Percentiles rank a stretch among this genome's conserved stretches.
phyloP scores from a whole-genome alignment of 2,329 filamentous ascomycete species.

The Stagonosporopsis chrysanthemi region DNA sequence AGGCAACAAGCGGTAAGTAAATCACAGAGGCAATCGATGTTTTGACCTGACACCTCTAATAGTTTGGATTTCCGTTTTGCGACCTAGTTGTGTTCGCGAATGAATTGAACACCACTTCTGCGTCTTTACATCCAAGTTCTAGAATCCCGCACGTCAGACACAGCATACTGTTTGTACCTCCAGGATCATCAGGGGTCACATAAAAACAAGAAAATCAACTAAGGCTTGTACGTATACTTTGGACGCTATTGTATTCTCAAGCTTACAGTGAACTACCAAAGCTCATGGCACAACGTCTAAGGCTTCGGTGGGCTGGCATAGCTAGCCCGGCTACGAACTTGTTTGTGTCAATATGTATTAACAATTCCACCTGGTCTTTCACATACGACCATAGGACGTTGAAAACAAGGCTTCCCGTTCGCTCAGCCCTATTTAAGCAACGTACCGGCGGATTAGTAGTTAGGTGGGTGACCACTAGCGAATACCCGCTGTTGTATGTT shows the following conservation, averaged over 20 bases:
- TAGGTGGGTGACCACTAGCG: no score
- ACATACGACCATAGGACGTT: no score
- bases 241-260: background rate
- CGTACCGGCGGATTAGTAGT: no score
- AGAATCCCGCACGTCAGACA: no score
- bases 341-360: no score
- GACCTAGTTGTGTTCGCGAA: background rate
- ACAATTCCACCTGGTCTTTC: no score
- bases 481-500: no score
- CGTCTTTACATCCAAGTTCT: background rate
- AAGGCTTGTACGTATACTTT: background rate
- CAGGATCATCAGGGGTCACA: background rate
- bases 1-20: slow-evolving; percentile 41
- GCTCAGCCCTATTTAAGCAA: no score
- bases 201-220: background rate
- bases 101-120: background rate
- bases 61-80: slow-evolving; percentile 13
- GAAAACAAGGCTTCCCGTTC: no score
- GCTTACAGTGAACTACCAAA: background rate
- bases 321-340: background rate
- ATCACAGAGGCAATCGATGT: background rate
- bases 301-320: background rate
- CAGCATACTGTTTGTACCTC: background rate
- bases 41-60: background rate
- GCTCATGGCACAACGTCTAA: background rate